Conservation (phyloP, 495 filamentous ascomycete species). For the Trichoderma virens region DNA sequence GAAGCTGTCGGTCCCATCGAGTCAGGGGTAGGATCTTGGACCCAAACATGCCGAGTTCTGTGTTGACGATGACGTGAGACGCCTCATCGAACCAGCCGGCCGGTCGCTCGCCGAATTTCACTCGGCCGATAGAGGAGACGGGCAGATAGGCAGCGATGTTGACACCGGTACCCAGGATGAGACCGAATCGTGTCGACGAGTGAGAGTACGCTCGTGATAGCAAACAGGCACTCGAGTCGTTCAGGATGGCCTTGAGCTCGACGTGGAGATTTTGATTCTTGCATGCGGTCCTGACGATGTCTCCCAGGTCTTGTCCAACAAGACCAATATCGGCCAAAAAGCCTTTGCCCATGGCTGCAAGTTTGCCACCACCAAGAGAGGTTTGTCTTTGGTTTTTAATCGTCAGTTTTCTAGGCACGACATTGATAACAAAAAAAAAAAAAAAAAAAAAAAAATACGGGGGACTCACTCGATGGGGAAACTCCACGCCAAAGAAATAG, state of each 20-base stretch:
- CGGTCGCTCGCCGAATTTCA: conserved; percentile 44
- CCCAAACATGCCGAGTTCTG: conserved; percentile 77
- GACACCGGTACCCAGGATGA: conserved; percentile 50
- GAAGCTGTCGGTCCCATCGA: conserved; percentile 62
- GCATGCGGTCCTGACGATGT: conserved; percentile 45
- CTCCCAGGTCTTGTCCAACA: conserved; percentile 42
- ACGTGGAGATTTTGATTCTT: conserved; percentile 39
- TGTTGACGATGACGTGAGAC: conserved; percentile 64
- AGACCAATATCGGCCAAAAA: conserved; percentile 51
- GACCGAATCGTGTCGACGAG: conserved; percentile 51
- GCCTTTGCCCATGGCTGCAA: conserved; percentile 82
- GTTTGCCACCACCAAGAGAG: conserved; percentile 60
- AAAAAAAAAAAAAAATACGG: background rate
- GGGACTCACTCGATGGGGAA: conserved; percentile 73
- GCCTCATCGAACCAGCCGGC: conserved; percentile 49
- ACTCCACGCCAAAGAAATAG: conserved; percentile 74
- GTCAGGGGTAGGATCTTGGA: conserved; percentile 62
- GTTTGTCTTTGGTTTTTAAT: conserved; percentile 59
- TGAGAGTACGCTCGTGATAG: conserved; percentile 69
- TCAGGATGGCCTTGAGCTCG: conserved; percentile 71
- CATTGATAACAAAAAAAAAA: too few relatives aligned
- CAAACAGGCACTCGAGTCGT: conserved; percentile 74
- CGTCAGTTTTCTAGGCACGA: too few relatives aligned
- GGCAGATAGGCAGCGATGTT: conserved; percentile 49
- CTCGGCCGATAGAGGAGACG: conserved; percentile 40